phyloP scores from a whole-genome alignment of 306 rosid genomes.

The Vigna reflexopilosa region DNA sequence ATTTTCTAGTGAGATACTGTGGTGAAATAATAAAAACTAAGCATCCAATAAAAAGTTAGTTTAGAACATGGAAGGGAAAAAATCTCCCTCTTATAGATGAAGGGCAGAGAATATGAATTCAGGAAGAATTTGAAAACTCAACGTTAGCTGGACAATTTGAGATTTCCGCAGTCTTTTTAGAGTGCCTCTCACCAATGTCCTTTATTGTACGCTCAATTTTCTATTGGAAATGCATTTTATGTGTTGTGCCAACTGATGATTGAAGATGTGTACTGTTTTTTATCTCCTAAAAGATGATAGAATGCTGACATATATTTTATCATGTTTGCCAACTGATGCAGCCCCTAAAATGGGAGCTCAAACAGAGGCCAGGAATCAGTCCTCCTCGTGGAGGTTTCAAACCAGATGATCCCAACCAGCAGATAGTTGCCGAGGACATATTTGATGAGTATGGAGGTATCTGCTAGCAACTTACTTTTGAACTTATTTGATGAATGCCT shows the following conservation, averaged over 20 bases:
- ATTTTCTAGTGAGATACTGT: not conserved
- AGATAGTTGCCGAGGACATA: conserved; percentile 94
- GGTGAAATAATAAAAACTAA: conserved; percentile 1
- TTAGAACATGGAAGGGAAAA: conserved; percentile 14
- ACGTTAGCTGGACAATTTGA: not conserved
- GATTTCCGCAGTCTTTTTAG: not conserved
- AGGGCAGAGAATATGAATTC: not conserved
- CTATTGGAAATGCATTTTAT: conserved; percentile 3
- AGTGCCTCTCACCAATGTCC: conserved; percentile 2
- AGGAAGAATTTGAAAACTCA: conserved; percentile 24
- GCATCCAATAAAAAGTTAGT: not conserved
- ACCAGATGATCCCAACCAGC: conserved; percentile 95
- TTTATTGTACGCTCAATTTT: not conserved
- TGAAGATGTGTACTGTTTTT: conserved; percentile 10
- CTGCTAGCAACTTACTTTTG: conserved; percentile 18
- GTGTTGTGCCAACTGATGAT: conserved; percentile 22
- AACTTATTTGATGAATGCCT: not conserved
- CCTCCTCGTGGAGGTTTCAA: conserved; percentile 99
- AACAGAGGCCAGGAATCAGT: conserved; percentile 98
- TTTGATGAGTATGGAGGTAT: conserved; percentile 98
- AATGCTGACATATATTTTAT: conserved; percentile 25
- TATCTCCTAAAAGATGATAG: not conserved
- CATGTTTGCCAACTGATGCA: conserved; percentile 55
- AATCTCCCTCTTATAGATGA: not conserved
- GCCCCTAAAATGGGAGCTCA: conserved; percentile 98